Conservation (phyloP, 2,329 filamentous ascomycete genomes). For the Nemania sp. region DNA sequence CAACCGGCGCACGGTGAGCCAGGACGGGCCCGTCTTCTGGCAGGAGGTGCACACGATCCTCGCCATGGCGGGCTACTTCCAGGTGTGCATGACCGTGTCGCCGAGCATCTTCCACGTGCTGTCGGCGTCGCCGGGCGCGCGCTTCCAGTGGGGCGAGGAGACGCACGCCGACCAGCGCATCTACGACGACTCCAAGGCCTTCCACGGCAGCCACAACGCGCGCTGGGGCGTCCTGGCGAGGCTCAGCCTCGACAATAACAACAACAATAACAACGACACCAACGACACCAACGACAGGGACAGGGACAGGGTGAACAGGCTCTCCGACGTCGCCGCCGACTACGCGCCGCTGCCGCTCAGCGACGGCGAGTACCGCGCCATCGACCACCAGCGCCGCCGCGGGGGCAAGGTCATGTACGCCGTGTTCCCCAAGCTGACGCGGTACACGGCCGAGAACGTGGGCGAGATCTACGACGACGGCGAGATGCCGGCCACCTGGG, state of each 20-base stretch:
- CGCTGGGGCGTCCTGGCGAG: constrained; percentile 23
- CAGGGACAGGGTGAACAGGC: too few relatives aligned
- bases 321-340: not conserved
- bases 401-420: constrained; percentile 42
- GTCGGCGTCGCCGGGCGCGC: constrained; percentile 39
- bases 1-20: not conserved
- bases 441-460: constrained; percentile 35
- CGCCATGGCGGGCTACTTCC: constrained; percentile 38
- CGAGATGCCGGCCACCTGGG: not conserved
- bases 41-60: constrained; percentile 37
- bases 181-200: constrained; percentile 33
- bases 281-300: too few relatives aligned
- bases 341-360: constrained; percentile 18
- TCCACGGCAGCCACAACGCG: constrained; percentile 26
- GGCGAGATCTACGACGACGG: constrained; percentile 5
- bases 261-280: too few relatives aligned
- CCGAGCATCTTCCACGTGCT: constrained; percentile 39
- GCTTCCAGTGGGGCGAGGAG: constrained; percentile 38
- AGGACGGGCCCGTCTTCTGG: constrained; percentile 26
- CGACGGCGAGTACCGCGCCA: constrained; percentile 14
- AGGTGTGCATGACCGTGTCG: constrained; percentile 39
- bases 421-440: constrained; percentile 40
- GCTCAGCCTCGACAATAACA: not conserved
- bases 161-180: constrained; percentile 30
- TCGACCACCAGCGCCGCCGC: constrained; percentile 35